Conservation (phyloP, 2,329 filamentous ascomycete genomes). For the Xylaria sp. region DNA sequence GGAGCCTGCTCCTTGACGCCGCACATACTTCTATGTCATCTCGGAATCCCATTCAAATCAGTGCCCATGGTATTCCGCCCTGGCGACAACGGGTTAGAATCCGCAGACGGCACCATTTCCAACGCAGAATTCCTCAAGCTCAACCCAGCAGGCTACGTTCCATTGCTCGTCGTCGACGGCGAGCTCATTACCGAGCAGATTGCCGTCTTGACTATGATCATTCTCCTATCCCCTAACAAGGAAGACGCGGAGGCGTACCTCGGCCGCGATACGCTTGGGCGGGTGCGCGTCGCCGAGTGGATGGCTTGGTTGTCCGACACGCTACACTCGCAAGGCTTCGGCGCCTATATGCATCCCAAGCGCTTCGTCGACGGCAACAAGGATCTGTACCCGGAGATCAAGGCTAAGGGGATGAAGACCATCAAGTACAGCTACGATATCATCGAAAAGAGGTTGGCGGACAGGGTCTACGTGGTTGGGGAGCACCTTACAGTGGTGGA, state of each 20-base stretch:
- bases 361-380: conserved; percentile 45
- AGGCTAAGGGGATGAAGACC: conserved; percentile 28
- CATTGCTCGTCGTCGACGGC: conserved; percentile 47
- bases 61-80: conserved; percentile 39
- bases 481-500: conserved; percentile 42
- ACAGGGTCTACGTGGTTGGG: conserved; percentile 38
- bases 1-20: conserved; percentile 49
- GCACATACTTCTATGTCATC: conserved; percentile 49
- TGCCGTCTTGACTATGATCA: conserved; percentile 50
- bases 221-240: conserved; percentile 39
- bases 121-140: conserved; percentile 47
- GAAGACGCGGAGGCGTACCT: conserved; percentile 38
- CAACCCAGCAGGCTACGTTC: conserved; percentile 50
- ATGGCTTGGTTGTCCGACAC: conserved; percentile 50
- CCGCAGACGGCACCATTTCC: conserved; percentile 50
- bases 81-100: conserved; percentile 37
- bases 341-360: conserved; percentile 42
- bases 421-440: conserved; percentile 34
- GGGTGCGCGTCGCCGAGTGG: conserved; percentile 50
- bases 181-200: conserved; percentile 51
- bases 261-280: conserved; percentile 39
- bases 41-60: conserved; percentile 43
- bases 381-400: conserved; percentile 30
- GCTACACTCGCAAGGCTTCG: conserved; percentile 49
- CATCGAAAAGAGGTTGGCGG: conserved; percentile 40